Evolutionary conservation across 345 rosid genomes (phyloP), one percentile per base, ranked within the genome.

Genomic region (Isatis tinctoria): DNA sequence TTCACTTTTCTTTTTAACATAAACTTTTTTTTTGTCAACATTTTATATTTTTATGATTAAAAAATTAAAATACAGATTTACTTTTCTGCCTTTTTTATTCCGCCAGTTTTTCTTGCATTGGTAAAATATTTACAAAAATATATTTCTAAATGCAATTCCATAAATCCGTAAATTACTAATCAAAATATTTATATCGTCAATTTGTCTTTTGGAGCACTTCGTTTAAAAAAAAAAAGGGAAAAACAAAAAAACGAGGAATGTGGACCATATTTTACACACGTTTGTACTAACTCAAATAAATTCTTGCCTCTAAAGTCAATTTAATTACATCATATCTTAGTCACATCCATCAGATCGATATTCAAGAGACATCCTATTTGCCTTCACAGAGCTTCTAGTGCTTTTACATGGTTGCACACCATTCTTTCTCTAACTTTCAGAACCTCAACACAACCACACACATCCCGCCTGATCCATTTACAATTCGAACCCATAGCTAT

Each of bases 231-330:
- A 6, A 52, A 39, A 24, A 12, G 41, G 12, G 9, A 1, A 49
- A 43, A 40, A 10, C 8, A 4, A 48, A 64, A 32, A 69, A 54
- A 26, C 13, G 26, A 45, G 60, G 57, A 77, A 65, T 48, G 76
- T 77, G 76, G 80, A 70, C 80, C 72, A 47, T 56, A 76, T 36
- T 45, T 65, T 18, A 65, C 67, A 58, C 72, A 70, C 80, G 44
- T 65, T 65, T 52, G 59, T 70, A 77, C 79, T 65, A 70, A 70
- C 61, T 77, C 16, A 32, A 70, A 37, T 45, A 70, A 65, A 64
- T 65, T 67, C 39, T 57, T 64, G 24, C 65, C 67, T 70, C 62
- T 37, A 70, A 57, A 63, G 66, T 70, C 65, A 70, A 36, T 8
- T 53, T 22, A 22, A 69, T 62, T 69, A 54, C 48, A 76, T 62